A percentile compares a stretch with the other conserved stretches of the same genome.
These are phyloP conservation scores for Cantharellus anzutake DNA, from an alignment of 768 basidiomycete species.

Conservation along the genomic window DNA sequence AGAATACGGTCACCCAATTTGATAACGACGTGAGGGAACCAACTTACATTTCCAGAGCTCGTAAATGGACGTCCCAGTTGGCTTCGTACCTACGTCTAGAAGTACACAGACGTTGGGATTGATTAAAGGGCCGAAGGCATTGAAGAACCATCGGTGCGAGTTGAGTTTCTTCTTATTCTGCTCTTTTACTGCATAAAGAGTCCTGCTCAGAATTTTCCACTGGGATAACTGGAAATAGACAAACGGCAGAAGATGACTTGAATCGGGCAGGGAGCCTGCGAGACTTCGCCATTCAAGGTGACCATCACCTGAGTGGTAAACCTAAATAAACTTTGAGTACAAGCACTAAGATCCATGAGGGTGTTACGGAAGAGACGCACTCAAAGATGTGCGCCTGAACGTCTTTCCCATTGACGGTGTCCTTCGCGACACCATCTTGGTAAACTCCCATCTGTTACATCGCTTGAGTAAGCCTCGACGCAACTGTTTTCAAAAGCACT, in stretches of 20 bases:
- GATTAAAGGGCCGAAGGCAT: constrained; percentile 77
- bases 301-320: constrained; percentile 68
- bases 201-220: neutral
- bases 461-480: neutral
- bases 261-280: constrained; percentile 53
- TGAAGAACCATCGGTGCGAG: constrained; percentile 95
- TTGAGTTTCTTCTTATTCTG: constrained; percentile 97
- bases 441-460: constrained; percentile 55
- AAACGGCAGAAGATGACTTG: constrained; percentile 64
- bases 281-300: constrained; percentile 63
- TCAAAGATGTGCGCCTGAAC: constrained; percentile 91
- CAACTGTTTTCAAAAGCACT: constrained; percentile 12
- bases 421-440: constrained; percentile 80
- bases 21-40: neutral
- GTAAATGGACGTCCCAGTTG: constrained; percentile 85
- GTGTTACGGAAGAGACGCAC: constrained; percentile 22
- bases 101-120: constrained; percentile 80
- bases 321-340: constrained; percentile 18
- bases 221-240: neutral
- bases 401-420: constrained; percentile 73
- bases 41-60: constrained; percentile 79
- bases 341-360: constrained; percentile 2
- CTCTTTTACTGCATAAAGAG: constrained; percentile 38
- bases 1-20: neutral
- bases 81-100: constrained; percentile 90